Conservation (phyloP, 345 rosid species). For the Litchi chinensis region DNA sequence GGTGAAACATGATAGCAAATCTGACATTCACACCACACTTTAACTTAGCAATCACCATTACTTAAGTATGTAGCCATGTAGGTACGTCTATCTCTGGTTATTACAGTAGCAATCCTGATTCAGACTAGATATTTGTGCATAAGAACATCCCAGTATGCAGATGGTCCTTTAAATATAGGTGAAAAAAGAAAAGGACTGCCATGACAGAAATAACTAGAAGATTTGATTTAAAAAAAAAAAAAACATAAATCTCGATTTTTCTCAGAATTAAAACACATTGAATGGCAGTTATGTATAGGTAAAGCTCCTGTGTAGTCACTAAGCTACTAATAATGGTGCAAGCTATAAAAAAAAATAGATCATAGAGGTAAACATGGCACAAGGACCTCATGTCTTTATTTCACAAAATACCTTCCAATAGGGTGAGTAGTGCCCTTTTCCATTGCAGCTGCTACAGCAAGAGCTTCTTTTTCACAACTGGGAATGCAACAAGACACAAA, state of each 20-base stretch:
- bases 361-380: not conserved
- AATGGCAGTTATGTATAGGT: constrained; percentile 4
- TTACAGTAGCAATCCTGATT: not conserved
- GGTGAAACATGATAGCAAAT: not conserved
- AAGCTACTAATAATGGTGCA: not conserved
- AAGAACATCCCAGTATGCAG: not conserved
- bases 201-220: not conserved
- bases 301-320: not conserved
- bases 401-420: constrained; percentile 78
- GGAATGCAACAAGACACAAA: constrained; percentile 70
- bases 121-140: not conserved
- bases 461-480: constrained; percentile 94
- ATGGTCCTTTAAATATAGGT: not conserved
- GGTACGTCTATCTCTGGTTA: not conserved
- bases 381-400: not conserved
- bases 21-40: not conserved
- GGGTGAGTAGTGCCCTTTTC: constrained; percentile 99
- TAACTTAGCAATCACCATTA: not conserved
- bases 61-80: too few species aligned
- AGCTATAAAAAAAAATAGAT: not conserved
- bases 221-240: not conserved
- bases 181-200: not conserved
- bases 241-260: not conserved
- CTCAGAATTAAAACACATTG: not conserved
- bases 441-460: constrained; percentile 99